Base-by-base conservation (phyloP, 1,284 basidiomycete species). In the Salmacisia buchloeana region DNA sequence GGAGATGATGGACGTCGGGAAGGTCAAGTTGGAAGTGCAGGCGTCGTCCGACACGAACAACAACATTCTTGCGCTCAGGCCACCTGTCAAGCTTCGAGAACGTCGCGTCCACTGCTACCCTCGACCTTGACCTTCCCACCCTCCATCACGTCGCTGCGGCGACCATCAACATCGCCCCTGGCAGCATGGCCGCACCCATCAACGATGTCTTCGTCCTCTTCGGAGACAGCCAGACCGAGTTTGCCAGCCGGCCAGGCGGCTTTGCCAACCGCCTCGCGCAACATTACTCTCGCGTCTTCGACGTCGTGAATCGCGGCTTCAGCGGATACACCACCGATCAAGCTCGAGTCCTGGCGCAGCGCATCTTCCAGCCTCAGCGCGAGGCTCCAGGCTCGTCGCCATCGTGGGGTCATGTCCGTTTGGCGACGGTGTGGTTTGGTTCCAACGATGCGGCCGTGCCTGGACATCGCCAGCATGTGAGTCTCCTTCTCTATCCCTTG, bases 261-360 rank as follows among this genome's bases (percentile, higher is more conserved):
- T 29, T 54, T 29, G 49, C 27, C 29, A 54, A 54, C 29, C 23
- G 49, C 7, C 29, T 54, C 27, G 31, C 49, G 10, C 27, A 54
- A 3, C 49, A 33, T n/a, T 54, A 31, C 49, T 54, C 49, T 25
- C 27, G 49, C 29, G 27, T 54, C 27, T 54, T 31, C 49, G 49
- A 54, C 29, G 49, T 54, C 15, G 10, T 54, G 29, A 54, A 54
- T n/a, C 49, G 49, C 10, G 49, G 49, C 29, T 54, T 54, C 49
- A 31, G 27, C 15, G 49, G 49, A 27, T 54, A 54, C 49, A 54
- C 49, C 25, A 54, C 49, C 4, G 49, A 54, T 18, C 49, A 54
- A 33, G 49, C 27, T 10, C 49, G 10, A 9, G 27, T 54, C 29
- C 49, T 54, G 7, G 49, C 49, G 25, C 49, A 27, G 15, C 23